Evolutionary conservation across 305 asterid genomes (phyloP), one percentile per base, ranked within the genome.

Genomic region (Ilex paraguariensis): DNA sequence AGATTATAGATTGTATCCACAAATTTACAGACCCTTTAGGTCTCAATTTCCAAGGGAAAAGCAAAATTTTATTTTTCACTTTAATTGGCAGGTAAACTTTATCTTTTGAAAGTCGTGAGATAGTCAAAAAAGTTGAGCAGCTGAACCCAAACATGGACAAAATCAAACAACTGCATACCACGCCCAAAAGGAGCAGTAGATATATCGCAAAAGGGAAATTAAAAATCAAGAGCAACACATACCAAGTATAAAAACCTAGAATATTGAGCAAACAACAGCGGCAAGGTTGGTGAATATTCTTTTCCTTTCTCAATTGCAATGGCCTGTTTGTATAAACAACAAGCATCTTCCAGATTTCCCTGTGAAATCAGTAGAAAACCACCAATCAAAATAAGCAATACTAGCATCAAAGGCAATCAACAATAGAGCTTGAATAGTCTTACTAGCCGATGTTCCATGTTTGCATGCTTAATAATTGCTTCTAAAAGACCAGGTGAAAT

Each of bases 401-500:
- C 13, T 12, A 49, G 4, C 4, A 11, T 49, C 16, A 11, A 49
- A 49, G 13, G 28, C 28, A 3, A 11, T 11, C 5, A 12, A 49
- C 11, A 11, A 11, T 7, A 3, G 11, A 14, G 58, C 12, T 21
- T 14, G 3, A 68, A 54, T 46, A 45, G 33, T 46, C 88, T 83
- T 85, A 94, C 98, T 58, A 76, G 89, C 68, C 99, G 84, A 57
- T 73, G 75, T 67, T 94, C 98, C 99, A 94, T 94, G 85, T 94
- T 94, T 32, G 98, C 95, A 74, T 94, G 99, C 85, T 83, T 94
- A 55, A 88, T 80, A 57, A 87, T 85, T 3, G 99, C 99, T 84
- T 88, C 99, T 55, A 91, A 74, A 71, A 88, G 98, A 53, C 98
- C 99, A 15, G 97, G 99, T 57, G 99, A 85, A 73, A 91, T 88